Evolutionary conservation across 306 rosid genomes (phyloP).

Genomic region (Castanea mollissima): DNA sequence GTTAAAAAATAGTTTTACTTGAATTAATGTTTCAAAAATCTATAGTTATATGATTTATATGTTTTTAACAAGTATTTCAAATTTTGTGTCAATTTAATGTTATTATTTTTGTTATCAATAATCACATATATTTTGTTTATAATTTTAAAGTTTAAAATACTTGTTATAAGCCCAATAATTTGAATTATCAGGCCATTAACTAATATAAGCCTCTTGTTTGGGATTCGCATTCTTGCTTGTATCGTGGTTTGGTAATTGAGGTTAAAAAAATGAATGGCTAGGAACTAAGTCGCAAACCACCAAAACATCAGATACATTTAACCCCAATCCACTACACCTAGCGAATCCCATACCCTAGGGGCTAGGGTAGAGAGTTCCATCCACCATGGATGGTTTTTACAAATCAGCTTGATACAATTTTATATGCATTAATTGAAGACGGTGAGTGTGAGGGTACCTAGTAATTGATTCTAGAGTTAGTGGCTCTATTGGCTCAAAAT

Average conservation of each 20-base stretch:
- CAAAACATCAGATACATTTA: not conserved
- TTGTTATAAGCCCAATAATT: no score
- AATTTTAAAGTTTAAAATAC: no score
- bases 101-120: no score
- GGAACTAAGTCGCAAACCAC: not conserved
- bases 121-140: no score
- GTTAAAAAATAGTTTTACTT: no score
- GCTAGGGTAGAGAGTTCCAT: conserved; percentile 24
- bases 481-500: not conserved
- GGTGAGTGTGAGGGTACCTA: not conserved
- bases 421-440: not conserved
- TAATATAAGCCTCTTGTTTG: not conserved
- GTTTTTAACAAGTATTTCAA: no score
- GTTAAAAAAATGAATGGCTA: not conserved
- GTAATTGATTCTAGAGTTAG: not conserved
- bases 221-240: not conserved
- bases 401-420: not conserved
- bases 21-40: no score
- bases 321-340: not conserved
- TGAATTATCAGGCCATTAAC: not conserved
- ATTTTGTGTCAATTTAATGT: no score
- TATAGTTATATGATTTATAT: no score
- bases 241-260: not conserved
- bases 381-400: not conserved
- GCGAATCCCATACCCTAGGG: conserved; percentile 21